Conservation (phyloP, 768 basidiomycete species). For the Tricholoma flavovirens region DNA sequence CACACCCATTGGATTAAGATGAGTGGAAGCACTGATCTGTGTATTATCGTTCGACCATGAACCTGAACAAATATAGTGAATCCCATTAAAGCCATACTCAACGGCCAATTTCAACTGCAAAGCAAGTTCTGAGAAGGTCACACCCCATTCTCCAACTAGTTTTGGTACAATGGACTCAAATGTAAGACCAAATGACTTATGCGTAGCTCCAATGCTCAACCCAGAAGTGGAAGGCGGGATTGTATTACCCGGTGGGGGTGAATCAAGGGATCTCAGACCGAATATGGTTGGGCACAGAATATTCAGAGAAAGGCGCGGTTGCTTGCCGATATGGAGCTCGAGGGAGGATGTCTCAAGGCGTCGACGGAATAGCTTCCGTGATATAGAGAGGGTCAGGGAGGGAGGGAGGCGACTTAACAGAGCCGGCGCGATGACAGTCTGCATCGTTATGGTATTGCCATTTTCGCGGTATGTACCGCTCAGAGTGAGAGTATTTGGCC, state of each 20-base stretch:
- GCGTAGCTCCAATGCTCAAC: conserved; percentile 38
- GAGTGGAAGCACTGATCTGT: conserved; percentile 39
- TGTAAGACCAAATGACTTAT: conserved; percentile 43
- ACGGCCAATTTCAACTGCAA: conserved; percentile 44
- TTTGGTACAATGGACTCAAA: conserved; percentile 44
- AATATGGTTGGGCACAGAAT: conserved; percentile 39
- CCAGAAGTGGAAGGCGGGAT: conserved; percentile 45
- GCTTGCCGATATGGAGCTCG: conserved; percentile 29
- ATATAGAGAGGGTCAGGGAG: conserved; percentile 37
- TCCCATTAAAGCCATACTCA: conserved; percentile 43
- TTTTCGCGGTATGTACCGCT: conserved; percentile 45
- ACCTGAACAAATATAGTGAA: conserved; percentile 37
- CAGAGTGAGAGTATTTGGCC: conserved; percentile 38
- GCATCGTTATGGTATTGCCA: conserved; percentile 38
- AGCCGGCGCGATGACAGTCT: conserved; percentile 30
- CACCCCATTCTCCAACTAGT: conserved; percentile 44
- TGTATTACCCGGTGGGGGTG: conserved; percentile 9
- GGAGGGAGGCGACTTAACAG: conserved; percentile 28
- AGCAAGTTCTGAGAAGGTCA: conserved; percentile 52
- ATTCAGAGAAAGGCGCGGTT: conserved; percentile 34
- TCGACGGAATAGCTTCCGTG: conserved; percentile 47
- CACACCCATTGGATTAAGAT: conserved; percentile 42
- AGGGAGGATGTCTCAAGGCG: conserved; percentile 43
- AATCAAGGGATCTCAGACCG: conserved; percentile 20
- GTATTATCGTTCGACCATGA: conserved; percentile 43